phyloP scores from a whole-genome alignment of 768 basidiomycete species.

The Kwoniella pini region DNA sequence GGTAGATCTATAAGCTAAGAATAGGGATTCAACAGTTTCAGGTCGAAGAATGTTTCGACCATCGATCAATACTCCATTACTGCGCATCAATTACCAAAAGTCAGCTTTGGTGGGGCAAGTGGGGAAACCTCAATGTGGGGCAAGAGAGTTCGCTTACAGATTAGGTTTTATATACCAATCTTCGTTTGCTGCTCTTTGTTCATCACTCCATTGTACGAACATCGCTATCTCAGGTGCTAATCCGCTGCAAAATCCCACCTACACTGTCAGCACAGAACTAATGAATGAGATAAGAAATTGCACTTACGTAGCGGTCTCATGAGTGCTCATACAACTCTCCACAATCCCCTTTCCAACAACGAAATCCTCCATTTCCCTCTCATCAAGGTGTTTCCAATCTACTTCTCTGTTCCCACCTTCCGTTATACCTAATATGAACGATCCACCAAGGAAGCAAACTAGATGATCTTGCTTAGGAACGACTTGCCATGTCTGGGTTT shows the following conservation, averaged over 20 bases:
- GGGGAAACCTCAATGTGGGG: neutral
- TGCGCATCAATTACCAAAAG: neutral
- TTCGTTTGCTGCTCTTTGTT: conserved; percentile 56
- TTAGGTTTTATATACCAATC: conserved; percentile 86
- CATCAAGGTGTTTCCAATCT: conserved; percentile 63
- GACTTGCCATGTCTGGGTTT: conserved; percentile 63
- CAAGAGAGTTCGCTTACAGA: conserved; percentile 32
- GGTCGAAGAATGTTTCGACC: conserved; percentile 93
- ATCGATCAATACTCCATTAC: conserved; percentile 61
- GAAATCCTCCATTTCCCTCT: conserved; percentile 74
- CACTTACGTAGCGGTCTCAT: conserved; percentile 79
- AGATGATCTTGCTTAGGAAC: conserved; percentile 92
- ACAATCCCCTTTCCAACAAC: conserved; percentile 74
- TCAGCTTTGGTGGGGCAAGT: conserved; percentile 3
- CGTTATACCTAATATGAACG: conserved; percentile 85
- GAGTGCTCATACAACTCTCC: conserved; percentile 71
- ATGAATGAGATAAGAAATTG: neutral
- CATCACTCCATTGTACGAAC: conserved; percentile 62
- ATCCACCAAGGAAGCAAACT: conserved; percentile 91
- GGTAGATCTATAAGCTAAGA: conserved; percentile 85
- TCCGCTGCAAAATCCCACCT: conserved; percentile 60
- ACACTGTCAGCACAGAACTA: neutral
- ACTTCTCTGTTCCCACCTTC: conserved; percentile 41
- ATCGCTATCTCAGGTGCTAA: conserved; percentile 87
- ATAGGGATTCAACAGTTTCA: conserved; percentile 91